Evolutionary conservation across 768 basidiomycete genomes (phyloP).

Genomic region (Mycena rosella): DNA sequence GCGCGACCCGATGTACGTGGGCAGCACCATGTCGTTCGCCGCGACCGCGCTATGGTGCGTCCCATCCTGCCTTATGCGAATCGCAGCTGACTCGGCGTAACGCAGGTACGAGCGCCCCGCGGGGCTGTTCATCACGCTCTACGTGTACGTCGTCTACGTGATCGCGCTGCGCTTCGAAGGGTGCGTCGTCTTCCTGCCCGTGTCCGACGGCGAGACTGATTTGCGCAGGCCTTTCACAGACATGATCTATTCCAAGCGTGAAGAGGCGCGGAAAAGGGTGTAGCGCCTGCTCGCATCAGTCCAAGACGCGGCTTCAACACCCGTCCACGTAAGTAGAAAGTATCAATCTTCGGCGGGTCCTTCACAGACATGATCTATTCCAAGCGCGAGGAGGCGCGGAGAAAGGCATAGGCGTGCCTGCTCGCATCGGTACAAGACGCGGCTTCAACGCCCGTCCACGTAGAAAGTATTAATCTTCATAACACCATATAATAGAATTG

Average conservation of each 20-base stretch:
- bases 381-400: too few relatives aligned
- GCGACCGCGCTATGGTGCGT: slow-evolving; percentile 89
- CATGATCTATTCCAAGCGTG: slow-evolving; percentile 81
- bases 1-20: slow-evolving; percentile 96
- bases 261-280: slow-evolving; percentile 47
- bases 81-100: too few relatives aligned
- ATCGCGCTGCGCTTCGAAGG: slow-evolving; percentile 92
- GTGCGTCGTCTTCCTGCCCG: slow-evolving; percentile 59
- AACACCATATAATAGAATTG: background rate
- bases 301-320: background rate
- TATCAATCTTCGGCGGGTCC: too few relatives aligned
- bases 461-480: background rate
- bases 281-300: slow-evolving; percentile 17
- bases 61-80: background rate
- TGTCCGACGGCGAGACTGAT: slow-evolving; percentile 7
- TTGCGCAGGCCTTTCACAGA: slow-evolving; percentile 77
- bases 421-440: background rate
- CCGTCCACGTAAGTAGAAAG: too few relatives aligned
- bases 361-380: too few relatives aligned
- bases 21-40: slow-evolving; percentile 91
- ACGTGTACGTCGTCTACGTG: slow-evolving; percentile 87
- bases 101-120: slow-evolving; percentile 87
- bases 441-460: slow-evolving; percentile 44
- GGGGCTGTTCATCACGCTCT: slow-evolving; percentile 82
- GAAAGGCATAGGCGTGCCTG: too few relatives aligned